A percentile compares a stretch with the other conserved stretches of the same genome.
These are phyloP conservation scores for Melanomma pulvis-pyrius DNA, from an alignment of 495 filamentous ascomycete species.

Conservation along the genomic window DNA sequence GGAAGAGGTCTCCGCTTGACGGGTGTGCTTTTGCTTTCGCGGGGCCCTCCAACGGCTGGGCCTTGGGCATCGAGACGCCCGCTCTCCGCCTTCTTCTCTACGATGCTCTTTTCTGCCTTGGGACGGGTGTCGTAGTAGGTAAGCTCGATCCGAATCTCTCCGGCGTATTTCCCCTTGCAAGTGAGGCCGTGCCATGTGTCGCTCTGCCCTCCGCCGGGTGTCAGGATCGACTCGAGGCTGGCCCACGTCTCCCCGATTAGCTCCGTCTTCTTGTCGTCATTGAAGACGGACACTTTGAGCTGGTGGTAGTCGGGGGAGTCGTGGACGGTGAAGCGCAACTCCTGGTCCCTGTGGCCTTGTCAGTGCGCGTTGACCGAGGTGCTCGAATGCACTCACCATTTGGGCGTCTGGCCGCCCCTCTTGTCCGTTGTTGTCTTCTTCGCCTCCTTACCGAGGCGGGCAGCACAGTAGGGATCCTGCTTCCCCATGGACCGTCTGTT, in stretches of 20 bases:
- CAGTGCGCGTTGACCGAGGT: slow-evolving; percentile 32
- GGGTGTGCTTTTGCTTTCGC: slow-evolving; percentile 53
- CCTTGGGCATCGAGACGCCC: slow-evolving; percentile 41
- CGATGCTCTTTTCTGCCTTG: slow-evolving; percentile 66
- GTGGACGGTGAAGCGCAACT: slow-evolving; percentile 93
- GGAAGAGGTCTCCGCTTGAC: slow-evolving; percentile 81
- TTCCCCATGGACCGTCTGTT: slow-evolving; percentile 97
- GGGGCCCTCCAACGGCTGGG: slow-evolving; percentile 55
- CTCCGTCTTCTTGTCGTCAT: slow-evolving; percentile 95
- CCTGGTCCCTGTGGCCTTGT: slow-evolving; percentile 76
- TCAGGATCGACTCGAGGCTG: slow-evolving; percentile 76
- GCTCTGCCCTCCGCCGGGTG: slow-evolving; percentile 84
- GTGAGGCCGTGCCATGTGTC: slow-evolving; percentile 88
- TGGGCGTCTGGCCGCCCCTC: slow-evolving; percentile 91
- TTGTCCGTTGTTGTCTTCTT: slow-evolving; percentile 97
- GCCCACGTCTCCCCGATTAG: slow-evolving; percentile 93
- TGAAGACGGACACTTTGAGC: slow-evolving; percentile 93
- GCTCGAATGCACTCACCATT: slow-evolving; percentile 66
- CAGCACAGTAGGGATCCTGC: slow-evolving; percentile 96
- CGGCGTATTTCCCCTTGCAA: slow-evolving; percentile 90
- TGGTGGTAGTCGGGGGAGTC: slow-evolving; percentile 94
- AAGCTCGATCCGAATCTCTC: slow-evolving; percentile 91
- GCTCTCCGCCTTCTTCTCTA: slow-evolving; percentile 56
- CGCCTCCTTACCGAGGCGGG: slow-evolving; percentile 91
- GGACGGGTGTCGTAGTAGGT: slow-evolving; percentile 93